Percentiles rank a stretch among this genome's conserved stretches.
phyloP scores from a whole-genome alignment of 2,329 filamentous ascomycete genomes.

The Acrocalymma vagum region DNA sequence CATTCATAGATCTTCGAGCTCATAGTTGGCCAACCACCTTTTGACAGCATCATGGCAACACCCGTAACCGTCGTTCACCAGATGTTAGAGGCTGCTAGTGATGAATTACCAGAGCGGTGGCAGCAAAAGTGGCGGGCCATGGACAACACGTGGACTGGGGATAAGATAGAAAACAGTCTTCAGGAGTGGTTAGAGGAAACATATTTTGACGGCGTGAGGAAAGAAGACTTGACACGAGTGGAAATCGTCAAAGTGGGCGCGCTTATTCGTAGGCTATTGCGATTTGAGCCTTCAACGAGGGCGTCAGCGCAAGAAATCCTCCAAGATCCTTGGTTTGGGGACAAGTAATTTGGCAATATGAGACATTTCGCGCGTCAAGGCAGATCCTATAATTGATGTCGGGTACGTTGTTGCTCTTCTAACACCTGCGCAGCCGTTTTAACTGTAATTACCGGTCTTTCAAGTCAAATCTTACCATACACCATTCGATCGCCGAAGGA shows the following conservation, averaged over 20 bases:
- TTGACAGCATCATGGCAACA: constrained; percentile 48
- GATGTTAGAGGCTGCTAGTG: constrained; percentile 46
- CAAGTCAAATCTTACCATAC: too few species aligned
- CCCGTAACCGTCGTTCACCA: constrained; percentile 42
- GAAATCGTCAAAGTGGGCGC: constrained; percentile 25
- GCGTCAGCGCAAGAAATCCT: constrained; percentile 21
- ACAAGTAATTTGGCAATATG: constrained; percentile 6
- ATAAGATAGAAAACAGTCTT: constrained; percentile 27
- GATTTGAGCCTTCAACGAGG: constrained; percentile 26
- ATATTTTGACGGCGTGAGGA: constrained; percentile 44
- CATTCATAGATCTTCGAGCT: constrained; percentile 49
- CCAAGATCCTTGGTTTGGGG: constrained; percentile 27
- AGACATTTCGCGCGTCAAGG: too few species aligned
- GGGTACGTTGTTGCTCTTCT: too few species aligned
- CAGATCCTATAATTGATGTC: too few species aligned
- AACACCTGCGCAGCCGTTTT: too few species aligned
- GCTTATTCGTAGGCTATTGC: constrained; percentile 24
- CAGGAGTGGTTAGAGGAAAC: constrained; percentile 50
- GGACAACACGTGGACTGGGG: constrained; percentile 16
- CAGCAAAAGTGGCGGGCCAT: constrained; percentile 33
- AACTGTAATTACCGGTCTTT: too few species aligned
- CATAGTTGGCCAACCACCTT: constrained; percentile 48
- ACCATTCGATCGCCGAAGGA: too few species aligned
- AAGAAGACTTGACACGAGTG: constrained; percentile 19
- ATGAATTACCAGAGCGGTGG: constrained; percentile 48